Evolutionary conservation across 495 filamentous ascomycete species (phyloP), one percentile per base, ranked within the genome.

Genomic region (Recurvomyces mirabilis): DNA sequence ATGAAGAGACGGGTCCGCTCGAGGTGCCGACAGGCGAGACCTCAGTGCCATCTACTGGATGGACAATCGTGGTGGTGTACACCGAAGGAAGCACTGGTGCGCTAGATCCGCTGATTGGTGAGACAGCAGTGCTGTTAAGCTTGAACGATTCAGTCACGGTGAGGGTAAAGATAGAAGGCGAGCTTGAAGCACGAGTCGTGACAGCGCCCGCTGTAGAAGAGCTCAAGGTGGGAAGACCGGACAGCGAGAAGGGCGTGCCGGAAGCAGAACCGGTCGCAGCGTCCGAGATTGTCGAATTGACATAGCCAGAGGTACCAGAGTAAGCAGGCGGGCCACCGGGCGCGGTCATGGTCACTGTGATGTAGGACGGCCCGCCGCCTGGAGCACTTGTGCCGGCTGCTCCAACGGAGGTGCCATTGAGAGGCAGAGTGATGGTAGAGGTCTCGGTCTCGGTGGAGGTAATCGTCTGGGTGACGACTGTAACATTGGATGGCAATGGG

Each of bases 141-240:
- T 19, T 41, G 11, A 41, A n/a, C 7, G 38, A 25, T 23, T 41
- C 38, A 4, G 22, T 41, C 21, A 43, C 21, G 9, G 40, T 33
- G 11, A n/a, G 32, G 14, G 40, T 43, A 4, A 24, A 5, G 21
- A 32, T 12, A 33, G 26, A n/a, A 30, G 26, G 26, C 26, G 26
- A n/a, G n/a, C n/a, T n/a, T n/a, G n/a, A n/a, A n/a, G n/a, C n/a
- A n/a, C n/a, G n/a, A n/a, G n/a, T n/a, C n/a, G n/a, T n/a, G n/a
- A n/a, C n/a, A n/a, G n/a, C n/a, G n/a, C n/a, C n/a, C n/a, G n/a
- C n/a, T n/a, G n/a, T n/a, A n/a, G n/a, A n/a, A n/a, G n/a, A n/a
- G n/a, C n/a, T n/a, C n/a, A n/a, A n/a, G n/a, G n/a, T n/a, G n/a
- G n/a, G n/a, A n/a, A n/a, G n/a, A n/a, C n/a, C n/a, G n/a, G n/a